phyloP scores from a whole-genome alignment of 164 flowering plant genomes.

The Stephania yunnanensis region DNA sequence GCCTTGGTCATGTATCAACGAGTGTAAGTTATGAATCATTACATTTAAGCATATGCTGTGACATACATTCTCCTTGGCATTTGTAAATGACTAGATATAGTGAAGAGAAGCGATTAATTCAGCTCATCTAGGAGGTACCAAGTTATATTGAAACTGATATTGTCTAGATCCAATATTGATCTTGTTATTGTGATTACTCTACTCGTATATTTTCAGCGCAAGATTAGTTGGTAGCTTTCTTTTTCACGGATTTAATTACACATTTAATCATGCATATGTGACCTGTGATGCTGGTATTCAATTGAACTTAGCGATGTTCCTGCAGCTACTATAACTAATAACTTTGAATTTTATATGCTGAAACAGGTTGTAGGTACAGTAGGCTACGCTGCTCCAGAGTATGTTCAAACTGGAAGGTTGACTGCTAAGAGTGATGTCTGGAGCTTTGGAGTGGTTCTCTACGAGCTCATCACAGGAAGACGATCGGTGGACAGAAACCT shows the following conservation, averaged over 20 bases:
- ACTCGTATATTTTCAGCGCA: background rate
- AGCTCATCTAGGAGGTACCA: background rate
- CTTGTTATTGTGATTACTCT: too few species aligned
- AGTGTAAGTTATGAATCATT: slow-evolving; percentile 41
- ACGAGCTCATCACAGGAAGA: slow-evolving; percentile 87
- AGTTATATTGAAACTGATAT: too few species aligned
- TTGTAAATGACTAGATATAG: background rate
- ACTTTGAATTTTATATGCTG: slow-evolving; percentile 7
- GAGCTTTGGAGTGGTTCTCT: slow-evolving; percentile 96
- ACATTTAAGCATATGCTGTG: background rate
- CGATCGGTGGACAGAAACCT: slow-evolving; percentile 78
- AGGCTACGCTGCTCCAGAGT: slow-evolving; percentile 97
- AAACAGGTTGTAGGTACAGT: slow-evolving; percentile 85
- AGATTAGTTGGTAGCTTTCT: background rate
- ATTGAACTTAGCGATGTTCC: background rate
- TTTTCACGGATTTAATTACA: background rate
- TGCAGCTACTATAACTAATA: background rate
- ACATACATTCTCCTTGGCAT: background rate
- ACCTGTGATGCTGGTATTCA: background rate
- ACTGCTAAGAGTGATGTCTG: slow-evolving; percentile 93
- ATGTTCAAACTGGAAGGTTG: slow-evolving; percentile 77
- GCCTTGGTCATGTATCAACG: slow-evolving; percentile 75
- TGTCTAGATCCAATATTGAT: background rate
- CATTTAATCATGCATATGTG: background rate
- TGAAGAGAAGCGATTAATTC: background rate